Conservation (phyloP, 1,284 basidiomycete genomes). For the Cutaneotrichosporon sp. region DNA sequence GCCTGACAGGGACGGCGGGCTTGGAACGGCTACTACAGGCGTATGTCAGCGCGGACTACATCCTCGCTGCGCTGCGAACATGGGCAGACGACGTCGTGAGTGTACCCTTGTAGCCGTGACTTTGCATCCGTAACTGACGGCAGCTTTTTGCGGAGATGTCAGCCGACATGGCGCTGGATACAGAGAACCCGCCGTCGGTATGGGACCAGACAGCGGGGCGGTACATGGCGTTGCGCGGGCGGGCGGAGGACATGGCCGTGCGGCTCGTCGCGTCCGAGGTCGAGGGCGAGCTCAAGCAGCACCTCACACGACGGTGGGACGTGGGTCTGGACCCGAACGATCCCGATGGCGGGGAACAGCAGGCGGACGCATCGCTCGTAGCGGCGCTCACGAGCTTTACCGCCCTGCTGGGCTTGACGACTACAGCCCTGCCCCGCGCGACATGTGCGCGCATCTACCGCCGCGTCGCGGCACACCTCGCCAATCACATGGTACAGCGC, state of each 20-base stretch:
- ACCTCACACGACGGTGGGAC: conserved; percentile 53
- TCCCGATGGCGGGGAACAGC: conserved; percentile 1
- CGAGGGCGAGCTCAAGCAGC: conserved; percentile 63
- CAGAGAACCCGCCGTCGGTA: conserved; percentile 41
- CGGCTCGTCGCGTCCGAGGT: conserved; percentile 74
- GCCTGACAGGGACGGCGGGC: conserved; percentile 69
- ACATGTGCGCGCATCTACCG: conserved; percentile 62
- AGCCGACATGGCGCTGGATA: conserved; percentile 58
- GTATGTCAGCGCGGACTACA: conserved; percentile 66
- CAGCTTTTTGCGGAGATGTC: conserved; percentile 87
- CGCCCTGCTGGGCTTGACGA: conserved; percentile 63
- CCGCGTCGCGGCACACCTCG: conserved; percentile 59
- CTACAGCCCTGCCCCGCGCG: conserved; percentile 56
- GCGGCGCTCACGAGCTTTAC: conserved; percentile 66
- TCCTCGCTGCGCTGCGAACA: conserved; percentile 59
- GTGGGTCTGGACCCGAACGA: not conserved
- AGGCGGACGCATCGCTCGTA: conserved; percentile 60
- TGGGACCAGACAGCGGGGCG: conserved; percentile 66
- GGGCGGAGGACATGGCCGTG: conserved; percentile 80
- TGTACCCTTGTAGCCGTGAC: conserved; percentile 13
- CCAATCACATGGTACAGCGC: conserved; percentile 72
- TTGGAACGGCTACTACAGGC: conserved; percentile 76
- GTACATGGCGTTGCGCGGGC: conserved; percentile 58
- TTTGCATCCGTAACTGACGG: not conserved
- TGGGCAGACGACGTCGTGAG: conserved; percentile 85